A percentile compares a stretch with the other conserved stretches of the same genome.
These are phyloP conservation scores for Curvularia spicifera DNA, from an alignment of 2,329 filamentous ascomycete genomes.

Conservation along the genomic window DNA sequence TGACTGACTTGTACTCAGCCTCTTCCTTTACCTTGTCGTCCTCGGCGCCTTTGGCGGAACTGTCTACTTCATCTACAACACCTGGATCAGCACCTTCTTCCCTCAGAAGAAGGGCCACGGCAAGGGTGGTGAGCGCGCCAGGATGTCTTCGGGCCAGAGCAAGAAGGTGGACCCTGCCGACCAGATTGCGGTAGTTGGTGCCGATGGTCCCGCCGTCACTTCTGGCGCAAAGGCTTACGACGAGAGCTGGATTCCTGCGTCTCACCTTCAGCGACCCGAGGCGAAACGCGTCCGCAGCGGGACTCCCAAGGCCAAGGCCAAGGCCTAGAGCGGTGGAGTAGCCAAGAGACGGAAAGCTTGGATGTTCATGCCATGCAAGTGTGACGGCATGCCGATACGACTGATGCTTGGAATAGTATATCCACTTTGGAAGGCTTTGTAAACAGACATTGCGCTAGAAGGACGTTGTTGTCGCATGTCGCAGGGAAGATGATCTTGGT, in stretches of 20 bases:
- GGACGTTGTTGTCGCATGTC: background rate
- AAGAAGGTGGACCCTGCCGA: conserved; percentile 71
- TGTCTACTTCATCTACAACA: conserved; percentile 96
- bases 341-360: background rate
- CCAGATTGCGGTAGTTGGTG: conserved; percentile 68
- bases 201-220: conserved; percentile 72
- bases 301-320: conserved; percentile 50
- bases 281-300: conserved; percentile 65
- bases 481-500: conserved; percentile 3
- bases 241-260: conserved; percentile 89
- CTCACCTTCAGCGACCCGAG: conserved; percentile 86
- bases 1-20: conserved; percentile 60
- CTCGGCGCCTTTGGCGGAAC: conserved; percentile 77
- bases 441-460: background rate
- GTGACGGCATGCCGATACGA: background rate
- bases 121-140: conserved; percentile 70
- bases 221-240: conserved; percentile 79
- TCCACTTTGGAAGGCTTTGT: conserved; percentile 1
- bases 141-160: conserved; percentile 64
- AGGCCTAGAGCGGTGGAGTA: conserved; percentile 28
- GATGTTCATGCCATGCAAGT: background rate
- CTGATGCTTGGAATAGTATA: background rate
- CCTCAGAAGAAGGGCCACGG: conserved; percentile 73
- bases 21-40: conserved; percentile 97
- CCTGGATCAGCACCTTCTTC: conserved; percentile 95